Conservation (phyloP, 306 rosid genomes). For the Ceratonia siliqua region DNA sequence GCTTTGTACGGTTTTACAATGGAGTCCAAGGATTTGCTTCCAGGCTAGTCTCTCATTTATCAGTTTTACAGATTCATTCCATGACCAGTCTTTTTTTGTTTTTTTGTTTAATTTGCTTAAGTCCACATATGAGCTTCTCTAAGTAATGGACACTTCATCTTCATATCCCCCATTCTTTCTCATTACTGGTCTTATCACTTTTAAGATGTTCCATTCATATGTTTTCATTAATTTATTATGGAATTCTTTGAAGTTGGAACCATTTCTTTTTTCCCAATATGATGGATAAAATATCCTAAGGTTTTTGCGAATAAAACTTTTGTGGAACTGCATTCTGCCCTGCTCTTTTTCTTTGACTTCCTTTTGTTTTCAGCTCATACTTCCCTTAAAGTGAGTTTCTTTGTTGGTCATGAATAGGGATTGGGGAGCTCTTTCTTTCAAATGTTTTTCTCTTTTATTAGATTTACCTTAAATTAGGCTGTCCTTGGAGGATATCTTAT, state of each 20-base stretch:
- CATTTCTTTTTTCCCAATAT: background rate
- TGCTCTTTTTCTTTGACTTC: background rate
- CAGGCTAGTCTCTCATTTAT: conserved; percentile 58
- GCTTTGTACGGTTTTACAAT: conserved; percentile 87
- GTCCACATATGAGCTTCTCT: conserved; percentile 7
- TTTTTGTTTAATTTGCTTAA: background rate
- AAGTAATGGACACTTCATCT: background rate
- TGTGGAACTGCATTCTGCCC: background rate
- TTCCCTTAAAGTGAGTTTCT: background rate
- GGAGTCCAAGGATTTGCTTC: conserved; percentile 96
- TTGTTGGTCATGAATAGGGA: background rate
- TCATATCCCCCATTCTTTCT: background rate
- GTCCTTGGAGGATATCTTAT: background rate
- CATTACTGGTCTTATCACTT: background rate
- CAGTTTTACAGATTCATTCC: conserved; percentile 18
- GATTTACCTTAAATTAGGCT: too few species aligned
- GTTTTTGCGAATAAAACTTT: background rate
- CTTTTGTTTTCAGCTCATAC: background rate
- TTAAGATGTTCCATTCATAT: background rate
- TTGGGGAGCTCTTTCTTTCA: background rate
- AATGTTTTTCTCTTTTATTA: background rate
- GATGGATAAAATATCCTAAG: background rate
- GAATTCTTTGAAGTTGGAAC: background rate
- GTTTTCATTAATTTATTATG: conserved; percentile 2
- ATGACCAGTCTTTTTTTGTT: background rate